Evolutionary conservation across 768 basidiomycete genomes (phyloP), one percentile per base, ranked within the genome.

Genomic region (Nevesoporus exiguus): DNA sequence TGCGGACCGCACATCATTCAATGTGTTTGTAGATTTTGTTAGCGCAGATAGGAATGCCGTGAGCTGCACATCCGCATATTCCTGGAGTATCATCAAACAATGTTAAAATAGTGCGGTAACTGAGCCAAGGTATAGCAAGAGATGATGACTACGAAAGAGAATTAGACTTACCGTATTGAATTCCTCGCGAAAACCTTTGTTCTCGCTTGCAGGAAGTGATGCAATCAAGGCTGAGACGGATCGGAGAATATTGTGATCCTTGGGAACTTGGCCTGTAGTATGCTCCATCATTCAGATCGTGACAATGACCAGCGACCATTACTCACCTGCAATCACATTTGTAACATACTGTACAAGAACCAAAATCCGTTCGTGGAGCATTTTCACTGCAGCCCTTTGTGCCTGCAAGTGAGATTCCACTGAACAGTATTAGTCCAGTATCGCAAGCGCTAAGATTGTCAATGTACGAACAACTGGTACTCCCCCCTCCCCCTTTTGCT

Each of bases 11-110:
- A 96, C 95, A 62, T 96, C 93, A 67, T 95, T 98, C 54, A 98
- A 71, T 10, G 86, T 82, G 59, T 86, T 87, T 15, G 95, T 80
- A 29, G 90, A 89, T 71, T 94, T 95, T 7, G 95, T 98, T 54
- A 99, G 71, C 14, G 85, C 83, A 0, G 93, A 86, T 13, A 99
- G 76, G 71, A 92, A 91, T 9, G 88, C 86, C 1, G 93, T 97
- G 27, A 99, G 75, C 56, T 97, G 93, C 15, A 96, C 93, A 67
- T 99, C 95, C 64, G 88, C 89, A 71, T 95, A 93, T 81, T 99
- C 96, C 93, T 97, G 61, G 31, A 47, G 17, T 43, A 31, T 29
- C 31, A 27, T 48, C 30, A 36, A 53, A 46, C 8, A 22, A 22
- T 30, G 47, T 31, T 45, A 58, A 43, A 44, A 54, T 14, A n/a